Conservation (phyloP, 345 rosid species). For the Syzygium oleosum region DNA sequence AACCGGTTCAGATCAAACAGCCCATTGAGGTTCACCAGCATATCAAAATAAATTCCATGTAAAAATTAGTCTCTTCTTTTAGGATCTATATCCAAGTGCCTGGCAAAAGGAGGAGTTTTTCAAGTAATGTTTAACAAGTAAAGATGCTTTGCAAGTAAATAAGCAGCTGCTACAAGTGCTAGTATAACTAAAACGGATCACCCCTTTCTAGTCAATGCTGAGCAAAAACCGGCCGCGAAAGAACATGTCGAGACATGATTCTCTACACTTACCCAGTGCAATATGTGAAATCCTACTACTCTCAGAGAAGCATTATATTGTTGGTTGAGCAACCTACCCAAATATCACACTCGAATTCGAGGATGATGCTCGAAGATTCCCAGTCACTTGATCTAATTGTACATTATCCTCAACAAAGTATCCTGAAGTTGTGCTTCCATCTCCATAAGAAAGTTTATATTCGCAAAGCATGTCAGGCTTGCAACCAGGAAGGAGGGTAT, state of each 20-base stretch:
- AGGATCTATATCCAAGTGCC: background rate
- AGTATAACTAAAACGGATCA: background rate
- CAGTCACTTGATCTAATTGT: slow-evolving; percentile 40
- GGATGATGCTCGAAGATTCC: slow-evolving; percentile 36
- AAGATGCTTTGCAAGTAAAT: background rate
- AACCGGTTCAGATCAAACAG: background rate
- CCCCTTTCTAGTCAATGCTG: background rate
- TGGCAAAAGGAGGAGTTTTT: background rate
- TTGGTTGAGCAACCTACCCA: slow-evolving; percentile 40
- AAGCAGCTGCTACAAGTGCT: background rate
- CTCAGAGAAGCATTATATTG: background rate
- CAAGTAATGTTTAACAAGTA: background rate
- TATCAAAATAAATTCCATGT: background rate
- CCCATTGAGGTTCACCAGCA: background rate
- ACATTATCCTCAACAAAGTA: slow-evolving; percentile 54
- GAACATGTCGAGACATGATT: background rate
- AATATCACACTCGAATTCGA: slow-evolving; percentile 46
- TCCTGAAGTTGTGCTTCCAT: slow-evolving; percentile 73
- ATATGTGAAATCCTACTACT: background rate
- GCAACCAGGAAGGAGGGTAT: slow-evolving; percentile 41
- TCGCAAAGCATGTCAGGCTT: slow-evolving; percentile 31
- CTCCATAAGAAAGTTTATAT: slow-evolving; percentile 66
- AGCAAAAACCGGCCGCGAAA: background rate
- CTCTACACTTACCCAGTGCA: background rate
- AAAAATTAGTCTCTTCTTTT: background rate